Evolutionary conservation across 805 yeast species (phyloP).

Genomic region (Lipomyces anomalus): DNA sequence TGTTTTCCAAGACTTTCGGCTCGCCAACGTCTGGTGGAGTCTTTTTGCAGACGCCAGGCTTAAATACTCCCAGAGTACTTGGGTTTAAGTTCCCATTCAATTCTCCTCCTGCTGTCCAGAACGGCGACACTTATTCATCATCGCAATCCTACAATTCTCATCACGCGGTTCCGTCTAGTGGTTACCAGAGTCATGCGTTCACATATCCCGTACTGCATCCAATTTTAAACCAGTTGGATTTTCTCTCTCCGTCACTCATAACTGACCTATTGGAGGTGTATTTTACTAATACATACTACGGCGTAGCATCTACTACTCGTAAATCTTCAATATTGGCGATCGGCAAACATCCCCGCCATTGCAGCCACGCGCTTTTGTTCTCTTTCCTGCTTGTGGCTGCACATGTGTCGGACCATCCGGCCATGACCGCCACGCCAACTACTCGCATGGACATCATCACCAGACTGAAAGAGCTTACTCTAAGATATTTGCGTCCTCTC

Average conservation of each 20-base stretch:
- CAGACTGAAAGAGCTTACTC: conserved; percentile 25
- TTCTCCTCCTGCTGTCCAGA: background rate
- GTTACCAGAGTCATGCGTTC: background rate
- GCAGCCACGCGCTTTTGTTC: conserved; percentile 26
- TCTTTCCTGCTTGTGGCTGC: conserved; percentile 31
- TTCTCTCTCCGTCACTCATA: conserved; percentile 27
- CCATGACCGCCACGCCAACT: conserved; percentile 28
- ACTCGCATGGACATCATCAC: conserved; percentile 27
- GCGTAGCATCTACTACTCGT: conserved; percentile 29
- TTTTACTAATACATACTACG: conserved; percentile 30
- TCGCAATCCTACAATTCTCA: background rate
- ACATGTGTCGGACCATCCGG: conserved; percentile 31
- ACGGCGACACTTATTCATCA: background rate
- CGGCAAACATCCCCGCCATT: conserved; percentile 19
- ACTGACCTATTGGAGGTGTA: conserved; percentile 31
- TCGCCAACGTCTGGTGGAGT: background rate
- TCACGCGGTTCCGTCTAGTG: background rate
- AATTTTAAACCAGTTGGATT: conserved; percentile 20
- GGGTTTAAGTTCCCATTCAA: background rate
- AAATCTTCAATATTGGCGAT: conserved; percentile 26
- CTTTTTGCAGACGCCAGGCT: background rate
- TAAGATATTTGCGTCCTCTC: conserved; percentile 26
- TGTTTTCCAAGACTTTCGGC: background rate
- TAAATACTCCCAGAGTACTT: background rate
- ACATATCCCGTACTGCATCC: conserved; percentile 28